Evolutionary conservation across 352 stramenopile genomes (phyloP).

Genomic region (Pythium phragmiticola): DNA sequence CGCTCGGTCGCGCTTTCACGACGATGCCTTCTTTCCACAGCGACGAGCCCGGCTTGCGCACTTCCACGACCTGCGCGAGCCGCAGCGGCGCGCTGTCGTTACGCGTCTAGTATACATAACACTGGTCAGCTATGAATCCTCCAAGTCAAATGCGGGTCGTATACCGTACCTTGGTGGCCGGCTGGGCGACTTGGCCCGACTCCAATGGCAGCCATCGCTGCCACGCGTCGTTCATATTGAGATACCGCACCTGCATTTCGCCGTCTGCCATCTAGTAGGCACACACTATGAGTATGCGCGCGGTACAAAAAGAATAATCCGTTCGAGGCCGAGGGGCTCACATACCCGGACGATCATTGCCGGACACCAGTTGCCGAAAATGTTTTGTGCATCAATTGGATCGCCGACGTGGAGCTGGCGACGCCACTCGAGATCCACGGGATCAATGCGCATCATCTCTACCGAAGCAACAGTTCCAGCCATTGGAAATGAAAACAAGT

Average conservation of each 20-base stretch:
- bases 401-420: conserved; percentile 63
- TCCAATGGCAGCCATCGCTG: conserved; percentile 62
- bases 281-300: not conserved
- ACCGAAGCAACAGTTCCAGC: not conserved
- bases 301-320: too few relatives aligned
- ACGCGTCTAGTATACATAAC: conserved; percentile 20
- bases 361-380: conserved; percentile 85
- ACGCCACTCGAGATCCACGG: conserved; percentile 69
- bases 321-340: not conserved
- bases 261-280: conserved; percentile 45
- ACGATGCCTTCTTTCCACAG: conserved; percentile 71
- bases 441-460: conserved; percentile 86
- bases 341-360: conserved; percentile 49
- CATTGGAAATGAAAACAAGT: conserved; percentile 10
- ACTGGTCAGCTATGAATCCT: not conserved
- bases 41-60: conserved; percentile 39
- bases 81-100: conserved; percentile 64
- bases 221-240: conserved; percentile 85
- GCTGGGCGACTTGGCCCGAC: conserved; percentile 56
- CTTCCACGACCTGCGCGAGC: conserved; percentile 68
- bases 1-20: conserved; percentile 40
- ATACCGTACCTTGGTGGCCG: conserved; percentile 49
- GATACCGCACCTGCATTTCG: conserved; percentile 65
- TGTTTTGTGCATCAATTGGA: conserved; percentile 72
- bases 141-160: not conserved